Percentiles rank a stretch among this genome's conserved stretches.
phyloP scores from a whole-genome alignment of 2,329 filamentous ascomycete genomes.

The Drechslera avenae region DNA sequence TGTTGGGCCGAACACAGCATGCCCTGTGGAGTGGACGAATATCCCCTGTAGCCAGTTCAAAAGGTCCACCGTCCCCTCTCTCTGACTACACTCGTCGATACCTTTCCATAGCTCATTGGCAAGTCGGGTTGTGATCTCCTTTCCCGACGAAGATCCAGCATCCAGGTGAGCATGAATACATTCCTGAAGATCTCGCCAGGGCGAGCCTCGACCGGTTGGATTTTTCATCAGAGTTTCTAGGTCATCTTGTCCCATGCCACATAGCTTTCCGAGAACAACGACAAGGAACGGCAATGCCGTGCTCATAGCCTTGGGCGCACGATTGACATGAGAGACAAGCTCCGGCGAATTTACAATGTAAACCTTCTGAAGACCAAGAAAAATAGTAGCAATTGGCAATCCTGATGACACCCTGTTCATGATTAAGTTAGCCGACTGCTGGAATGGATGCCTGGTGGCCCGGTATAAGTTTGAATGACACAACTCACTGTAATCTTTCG shows the following conservation, averaged over 20 bases:
- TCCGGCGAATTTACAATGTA: background rate
- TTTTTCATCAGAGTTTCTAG: background rate
- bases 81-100: background rate
- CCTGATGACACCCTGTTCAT: background rate
- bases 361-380: background rate
- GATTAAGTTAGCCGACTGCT: background rate
- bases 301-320: background rate
- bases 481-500: background rate
- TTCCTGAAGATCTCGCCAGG: background rate
- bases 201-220: background rate
- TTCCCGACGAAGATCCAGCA: background rate
- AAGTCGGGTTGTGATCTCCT: background rate
- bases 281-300: background rate
- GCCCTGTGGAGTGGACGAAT: background rate
- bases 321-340: background rate
- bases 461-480: background rate
- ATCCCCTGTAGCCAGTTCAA: background rate
- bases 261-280: background rate
- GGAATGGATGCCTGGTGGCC: background rate
- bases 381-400: background rate
- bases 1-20: background rate
- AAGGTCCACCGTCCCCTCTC: background rate
- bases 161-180: background rate
- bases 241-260: background rate
- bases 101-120: background rate